Evolutionary conservation across 306 rosid genomes (phyloP), one percentile per base, ranked within the genome.

Genomic region (Trichosanthes cucumerina): DNA sequence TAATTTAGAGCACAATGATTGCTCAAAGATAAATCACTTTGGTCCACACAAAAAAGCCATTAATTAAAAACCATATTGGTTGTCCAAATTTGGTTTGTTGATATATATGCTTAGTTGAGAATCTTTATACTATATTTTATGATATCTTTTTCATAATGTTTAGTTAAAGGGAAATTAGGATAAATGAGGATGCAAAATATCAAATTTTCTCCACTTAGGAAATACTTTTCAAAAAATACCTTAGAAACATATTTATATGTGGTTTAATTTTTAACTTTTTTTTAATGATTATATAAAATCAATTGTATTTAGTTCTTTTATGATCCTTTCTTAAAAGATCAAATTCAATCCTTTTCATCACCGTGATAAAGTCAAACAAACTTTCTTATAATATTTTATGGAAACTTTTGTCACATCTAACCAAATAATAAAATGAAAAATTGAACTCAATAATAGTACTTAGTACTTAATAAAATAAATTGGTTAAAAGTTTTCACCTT

Each of bases 1-100:
- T 71, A 71, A 71, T 71, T 71, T 14, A 71, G 77, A 47, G 24
- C 58, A 71, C 8, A 71, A 71, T 71, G 56, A 71, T 71, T 71
- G 23, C 57, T 19, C 39, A 46, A 26, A 71, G 58, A 71, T 71
- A 46, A 71, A 71, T 71, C 15, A 71, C 23, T 71, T 46, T 71
- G 77, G 58, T 71, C 77, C 77, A 71, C 77, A 46, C 23, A 46
- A 71, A 69, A 41, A 68, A 13, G 28, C 12, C 14, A 71, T 71
- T 24, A 43, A 26, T 71, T 71, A 71, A 71, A 65, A 46, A 46
- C 36, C 77, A 69, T 47, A 71, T 71, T 41, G 34, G 58, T 15
- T 71, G 77, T 71, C 58, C 39, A 71, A 46, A 23, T 71, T 24
- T 71, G 50, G 57, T 71, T 71, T 26, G 58, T 71, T 71, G 13